Evolutionary conservation across 2,329 filamentous ascomycete species (phyloP), one percentile per base, ranked within the genome.

Genomic region (Rhynchosporium secalis): DNA sequence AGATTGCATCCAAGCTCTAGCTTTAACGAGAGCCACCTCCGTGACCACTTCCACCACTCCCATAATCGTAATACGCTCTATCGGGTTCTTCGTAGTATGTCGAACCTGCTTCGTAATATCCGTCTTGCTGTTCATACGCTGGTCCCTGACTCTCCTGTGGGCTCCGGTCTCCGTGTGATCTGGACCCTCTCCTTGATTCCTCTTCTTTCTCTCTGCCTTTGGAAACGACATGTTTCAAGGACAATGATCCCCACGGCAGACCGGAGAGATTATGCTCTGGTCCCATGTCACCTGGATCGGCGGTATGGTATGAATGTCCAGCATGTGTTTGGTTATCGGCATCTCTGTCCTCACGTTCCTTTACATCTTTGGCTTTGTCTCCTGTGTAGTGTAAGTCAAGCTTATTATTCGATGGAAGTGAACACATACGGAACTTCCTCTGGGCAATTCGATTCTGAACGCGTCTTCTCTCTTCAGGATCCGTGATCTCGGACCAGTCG

Each of bases 371-470:
- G 1, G 82, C 80, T 71, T 91, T 91, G 68, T 90, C 88, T 69
- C 89, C 89, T 91, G 45, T 31, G 29, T 29, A 43, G 46, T 28
- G 48, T 69, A 52, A 68, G 61, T 26, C 31, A 51, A 13, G 26
- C n/a, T 1, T 45, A 29, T 46, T 40, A 20, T 26, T 33, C 7
- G 9, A 49, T 6, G 3, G 12, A 47, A 38, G 15, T 36, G 9
- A 29, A 13, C 9, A 78, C 87, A 71, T 81, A 92, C 89, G 82
- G 69, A 91, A 92, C 70, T 91, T 91, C 68, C 89, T 81, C 71
- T 92, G 89, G 1, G 89, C 89, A 64, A 91, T 83, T 59, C 88
- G 83, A 73, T 92, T 92, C 73, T 92, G 89, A 56, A 92, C 88
- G 64, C 88, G 86, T 65, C 89, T 80, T 71, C 89, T 81, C 76